Evolutionary conservation across 345 rosid species (phyloP), one percentile per base, ranked within the genome.

Genomic region (Geranium brycei): DNA sequence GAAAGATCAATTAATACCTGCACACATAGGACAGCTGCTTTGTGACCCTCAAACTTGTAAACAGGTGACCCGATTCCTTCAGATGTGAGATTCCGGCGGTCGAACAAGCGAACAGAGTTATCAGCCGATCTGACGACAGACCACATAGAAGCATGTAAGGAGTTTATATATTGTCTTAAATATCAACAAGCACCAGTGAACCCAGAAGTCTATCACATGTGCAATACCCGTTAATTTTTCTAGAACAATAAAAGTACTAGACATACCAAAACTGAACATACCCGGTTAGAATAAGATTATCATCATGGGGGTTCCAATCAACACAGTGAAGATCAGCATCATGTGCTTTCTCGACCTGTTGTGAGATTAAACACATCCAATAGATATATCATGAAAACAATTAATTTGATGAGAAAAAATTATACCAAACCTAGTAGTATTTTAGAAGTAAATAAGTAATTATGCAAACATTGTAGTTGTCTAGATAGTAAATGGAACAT

Each of bases 251-350:
- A 51, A 7, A 51, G 40, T 61, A 41, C 23, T 57, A 62, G 66
- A 19, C n/a, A 69, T n/a, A 12, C 51, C 3, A 68, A 59, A 55
- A 7, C 3, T 53, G 59, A 63, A 62, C 70, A 72, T 85, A 95
- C 99, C 99, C 99, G 0, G 99, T 91, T 57, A 95, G 72, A 70
- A 95, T 87, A 72, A 91, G 82, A 75, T 88, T 90, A 72, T 83
- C 81, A 62, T 88, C 95, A 73, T 87, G 91, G 56, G 92, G 91
- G 74, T 85, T 95, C 99, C 99, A 88, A 69, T 95, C 99, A 63
- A 95, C 95, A 80, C 95, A 91, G 73, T 95, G 99, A 68, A 95
- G 92, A 77, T 95, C 99, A 65, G 92, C 95, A 77, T 88, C 72
- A 67, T 95, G 97, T 0, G 99, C 97, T 66, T 88, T 95, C 62